Evolutionary conservation across 192 early-diverging fungal species (phyloP), one percentile per base, ranked within the genome.

Genomic region (Rhizoclosmatium sp.): DNA sequence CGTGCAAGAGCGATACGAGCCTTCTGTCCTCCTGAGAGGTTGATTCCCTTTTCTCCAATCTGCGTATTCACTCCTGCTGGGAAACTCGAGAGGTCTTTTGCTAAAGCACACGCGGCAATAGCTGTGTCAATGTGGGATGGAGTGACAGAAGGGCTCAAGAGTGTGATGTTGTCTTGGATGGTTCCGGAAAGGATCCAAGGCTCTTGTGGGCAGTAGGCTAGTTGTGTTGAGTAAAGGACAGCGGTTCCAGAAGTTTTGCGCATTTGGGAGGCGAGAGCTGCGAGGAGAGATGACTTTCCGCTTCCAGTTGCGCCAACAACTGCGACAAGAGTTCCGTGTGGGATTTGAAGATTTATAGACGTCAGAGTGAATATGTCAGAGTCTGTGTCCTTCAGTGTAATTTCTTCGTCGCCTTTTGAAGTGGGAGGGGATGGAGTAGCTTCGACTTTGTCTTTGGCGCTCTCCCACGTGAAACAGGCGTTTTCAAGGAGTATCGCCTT

Each of bases 11-110:
- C 82, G 44, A 89, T 64, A 16, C 88, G 91, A 40, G 92, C 91
- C 81, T 95, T 96, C 67, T 98, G 97, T 10, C 97, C 97, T 76
- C 97, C 97, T 42, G 93, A 94, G 16, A 98, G 86, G 51, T 93
- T 97, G 78, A 96, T 92, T 44, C 97, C 97, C 73, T 90, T 89
- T 82, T 96, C 95, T 51, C 96, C 95, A 84, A 96, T 94, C 87
- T 95, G 93, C 16, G 94, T 95, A 83, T 90, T 83, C 81, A 95
- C 93, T 40, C 94, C 95, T 47, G 85, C 86, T 39, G 88, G 81
- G 56, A 96, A 81, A 16, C 92, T 92, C 5, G 86, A 87, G 45
- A 97, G 82, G 84, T 97, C 96, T 40, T 85, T 84, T 12, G 83
- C 84, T 42, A 97, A 85, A 10, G 90, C 87, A 79, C 95, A 96